Evolutionary conservation across 495 filamentous ascomycete species (phyloP), one percentile per base, ranked within the genome.

Genomic region (Trypethelium eluteriae): DNA sequence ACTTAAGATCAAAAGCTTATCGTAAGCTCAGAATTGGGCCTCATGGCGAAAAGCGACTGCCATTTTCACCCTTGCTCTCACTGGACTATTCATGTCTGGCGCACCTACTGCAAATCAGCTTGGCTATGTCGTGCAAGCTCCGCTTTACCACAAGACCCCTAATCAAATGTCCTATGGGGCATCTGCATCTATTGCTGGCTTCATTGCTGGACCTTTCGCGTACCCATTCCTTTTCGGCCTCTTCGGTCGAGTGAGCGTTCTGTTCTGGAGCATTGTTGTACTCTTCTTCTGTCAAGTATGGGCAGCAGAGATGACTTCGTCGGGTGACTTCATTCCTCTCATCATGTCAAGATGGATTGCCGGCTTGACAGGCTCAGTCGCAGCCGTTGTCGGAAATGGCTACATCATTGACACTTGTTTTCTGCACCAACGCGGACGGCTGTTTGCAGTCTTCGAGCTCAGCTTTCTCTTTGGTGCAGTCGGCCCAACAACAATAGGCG

Each of bases 351-450:
- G 81, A 32, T 70, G 79, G 14, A 74, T 82, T 62, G 64, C 72
- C 16, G 80, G 80, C 36, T 71, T 78, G 64, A 80, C 78, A 66
- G 80, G 73, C 25, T 75, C 70, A 2, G 72, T 81, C 10, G 76
- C 77, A 1, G 73, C 73, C 18, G 73, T 79, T 7, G 68, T 83
- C 32, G 81, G 79, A 4, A 72, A 73, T 16, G 73, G 78, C 25
- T 69, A 77, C 4, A 73, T 82, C 47, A 76, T 78, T 32, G 77
- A 83, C 56, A 39, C 81, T 34, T 81, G 80, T 69, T 81, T 79
- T 66, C 68, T 82, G 61, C 80, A 83, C 41, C 75, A 83, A 66
- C 64, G 74, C 11, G 73, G 74, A 14, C 6, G 14, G 14, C 7
- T 14, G 6, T 44, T 44, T 44, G 41, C 41, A 7, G 14, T 44